A percentile compares a stretch with the other conserved stretches of the same genome.
Evolutionary conservation across 139 green algal species (phyloP).

Genomic region (Mychonastes homosphaera): DNA sequence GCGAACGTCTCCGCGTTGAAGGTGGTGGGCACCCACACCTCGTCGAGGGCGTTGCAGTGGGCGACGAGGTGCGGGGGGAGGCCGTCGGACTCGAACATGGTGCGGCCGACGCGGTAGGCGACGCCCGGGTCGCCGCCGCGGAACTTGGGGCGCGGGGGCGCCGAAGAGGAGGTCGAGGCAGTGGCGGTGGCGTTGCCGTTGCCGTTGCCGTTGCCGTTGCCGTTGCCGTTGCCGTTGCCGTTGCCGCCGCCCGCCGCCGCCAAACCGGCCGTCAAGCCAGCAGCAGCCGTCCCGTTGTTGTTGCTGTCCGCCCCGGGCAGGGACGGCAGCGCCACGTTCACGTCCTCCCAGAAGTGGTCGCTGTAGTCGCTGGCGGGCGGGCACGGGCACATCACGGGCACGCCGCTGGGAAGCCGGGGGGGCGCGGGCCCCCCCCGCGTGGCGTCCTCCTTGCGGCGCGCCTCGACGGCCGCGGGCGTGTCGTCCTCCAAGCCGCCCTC

Average conservation of each 20-base stretch:
- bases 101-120: slow-evolving; percentile 10
- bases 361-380: not conserved
- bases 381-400: slow-evolving; percentile 5
- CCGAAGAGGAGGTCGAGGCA: not conserved
- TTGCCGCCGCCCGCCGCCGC: not conserved
- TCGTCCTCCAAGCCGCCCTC: not conserved
- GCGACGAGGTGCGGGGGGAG: slow-evolving; percentile 12
- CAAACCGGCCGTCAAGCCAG: not conserved
- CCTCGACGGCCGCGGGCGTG: not conserved
- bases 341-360: too few relatives aligned
- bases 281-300: too few relatives aligned
- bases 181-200: not conserved
- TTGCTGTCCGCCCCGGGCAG: too few relatives aligned
- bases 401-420: not conserved
- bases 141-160: not conserved
- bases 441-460: too few relatives aligned
- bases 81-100: slow-evolving; percentile 16
- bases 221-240: not conserved
- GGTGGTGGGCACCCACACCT: slow-evolving; percentile 34
- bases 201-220: too few relatives aligned
- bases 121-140: too few relatives aligned
- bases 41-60: slow-evolving; percentile 36
- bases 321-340: too few relatives aligned
- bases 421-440: not conserved
- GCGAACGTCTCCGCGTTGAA: slow-evolving; percentile 17